Conservation (phyloP, 2,329 filamentous ascomycete species). For the Nannizziopsis barbatae region DNA sequence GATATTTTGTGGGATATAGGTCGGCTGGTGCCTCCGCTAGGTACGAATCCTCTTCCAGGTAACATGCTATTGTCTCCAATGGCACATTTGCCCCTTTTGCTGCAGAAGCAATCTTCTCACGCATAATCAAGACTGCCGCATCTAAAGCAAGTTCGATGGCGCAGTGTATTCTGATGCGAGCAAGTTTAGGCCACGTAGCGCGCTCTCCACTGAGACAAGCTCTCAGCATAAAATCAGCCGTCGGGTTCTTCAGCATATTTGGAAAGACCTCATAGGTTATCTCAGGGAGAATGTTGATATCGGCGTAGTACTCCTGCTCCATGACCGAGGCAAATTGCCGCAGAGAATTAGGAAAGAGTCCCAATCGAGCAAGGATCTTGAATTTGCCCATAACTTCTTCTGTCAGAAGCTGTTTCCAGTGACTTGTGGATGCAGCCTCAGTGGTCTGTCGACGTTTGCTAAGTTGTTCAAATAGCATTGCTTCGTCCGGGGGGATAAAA, state of each 20-base stretch:
- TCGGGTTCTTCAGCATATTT: conserved; percentile 71
- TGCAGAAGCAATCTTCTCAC: conserved; percentile 1
- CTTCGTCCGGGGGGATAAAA: conserved; percentile 67
- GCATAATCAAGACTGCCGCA: conserved; percentile 26
- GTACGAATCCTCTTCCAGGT: conserved; percentile 1
- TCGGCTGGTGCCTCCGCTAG: neutral
- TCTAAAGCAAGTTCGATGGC: conserved; percentile 73
- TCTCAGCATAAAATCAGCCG: conserved; percentile 71
- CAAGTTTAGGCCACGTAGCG: conserved; percentile 85
- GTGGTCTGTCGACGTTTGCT: conserved; percentile 22
- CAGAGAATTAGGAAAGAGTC: conserved; percentile 65
- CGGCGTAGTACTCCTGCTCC: conserved; percentile 82
- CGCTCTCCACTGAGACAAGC: conserved; percentile 67
- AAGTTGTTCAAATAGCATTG: conserved; percentile 29
- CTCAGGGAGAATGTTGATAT: conserved; percentile 85
- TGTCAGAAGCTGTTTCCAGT: conserved; percentile 59
- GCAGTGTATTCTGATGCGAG: conserved; percentile 72
- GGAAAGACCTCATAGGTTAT: conserved; percentile 64
- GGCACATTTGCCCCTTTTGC: conserved; percentile 5
- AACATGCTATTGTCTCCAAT: neutral
- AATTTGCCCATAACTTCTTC: conserved; percentile 71
- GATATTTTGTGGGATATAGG: neutral
- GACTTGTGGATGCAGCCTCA: neutral
- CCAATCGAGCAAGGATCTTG: conserved; percentile 67
- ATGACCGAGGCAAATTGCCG: conserved; percentile 71